A percentile compares a stretch with the other conserved stretches of the same genome.
These are phyloP conservation scores for Apiotrichum mycotoxinovorans DNA, from an alignment of 1,284 basidiomycete genomes.

Conservation along the genomic window DNA sequence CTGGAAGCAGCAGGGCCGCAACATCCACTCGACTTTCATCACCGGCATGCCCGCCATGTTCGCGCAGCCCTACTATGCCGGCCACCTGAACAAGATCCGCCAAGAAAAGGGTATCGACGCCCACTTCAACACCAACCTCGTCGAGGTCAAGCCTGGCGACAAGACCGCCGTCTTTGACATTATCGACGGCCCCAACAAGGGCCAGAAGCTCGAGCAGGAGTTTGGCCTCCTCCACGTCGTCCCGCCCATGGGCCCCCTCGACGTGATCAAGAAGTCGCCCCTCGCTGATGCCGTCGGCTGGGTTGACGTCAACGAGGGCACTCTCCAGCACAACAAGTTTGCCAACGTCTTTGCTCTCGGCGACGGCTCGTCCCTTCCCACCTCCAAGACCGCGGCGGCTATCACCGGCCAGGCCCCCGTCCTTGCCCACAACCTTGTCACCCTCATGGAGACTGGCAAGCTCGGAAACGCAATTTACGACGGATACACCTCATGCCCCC, in stretches of 20 bases:
- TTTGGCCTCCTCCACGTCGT: constrained; percentile 84
- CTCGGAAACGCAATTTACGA: constrained; percentile 67
- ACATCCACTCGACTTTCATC: constrained; percentile 68
- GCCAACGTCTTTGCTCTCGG: constrained; percentile 85
- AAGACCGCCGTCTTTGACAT: constrained; percentile 81
- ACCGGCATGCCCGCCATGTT: constrained; percentile 96
- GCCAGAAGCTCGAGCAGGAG: constrained; percentile 63
- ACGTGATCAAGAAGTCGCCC: constrained; percentile 72
- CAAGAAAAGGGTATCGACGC: constrained; percentile 73
- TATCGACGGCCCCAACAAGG: constrained; percentile 55
- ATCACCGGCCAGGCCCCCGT: constrained; percentile 91
- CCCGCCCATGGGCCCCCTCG: constrained; percentile 85
- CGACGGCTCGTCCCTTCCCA: constrained; percentile 85
- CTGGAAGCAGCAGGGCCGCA: constrained; percentile 48
- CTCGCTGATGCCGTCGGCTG: constrained; percentile 78
- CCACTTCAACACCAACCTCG: constrained; percentile 78
- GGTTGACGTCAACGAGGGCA: constrained; percentile 78
- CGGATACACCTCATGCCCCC: constrained; percentile 61
- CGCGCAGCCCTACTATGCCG: constrained; percentile 75
- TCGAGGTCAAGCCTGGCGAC: constrained; percentile 65
- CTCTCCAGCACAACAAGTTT: constrained; percentile 75
- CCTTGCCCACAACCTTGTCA: constrained; percentile 80
- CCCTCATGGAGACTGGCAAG: constrained; percentile 67
- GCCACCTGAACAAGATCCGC: constrained; percentile 75
- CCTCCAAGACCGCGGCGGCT: constrained; percentile 93